Percentiles rank a stretch among this genome's conserved stretches.
These are phyloP conservation scores for Lyophyllum decastes DNA, from an alignment of 768 basidiomycete species.

Conservation along the genomic window DNA sequence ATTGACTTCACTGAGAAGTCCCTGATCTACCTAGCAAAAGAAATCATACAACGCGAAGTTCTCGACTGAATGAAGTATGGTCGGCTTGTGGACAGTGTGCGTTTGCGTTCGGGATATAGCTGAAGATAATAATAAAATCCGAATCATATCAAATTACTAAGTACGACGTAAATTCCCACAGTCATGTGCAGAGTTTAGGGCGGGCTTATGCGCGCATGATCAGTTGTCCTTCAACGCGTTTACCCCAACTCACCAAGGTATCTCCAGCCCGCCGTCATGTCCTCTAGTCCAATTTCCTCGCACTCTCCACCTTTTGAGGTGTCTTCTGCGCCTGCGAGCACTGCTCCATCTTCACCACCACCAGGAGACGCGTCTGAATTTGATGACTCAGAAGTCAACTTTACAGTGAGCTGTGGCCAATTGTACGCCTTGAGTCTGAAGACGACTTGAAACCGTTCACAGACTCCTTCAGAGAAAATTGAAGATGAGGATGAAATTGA, in stretches of 20 bases:
- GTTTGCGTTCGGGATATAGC: too few species aligned
- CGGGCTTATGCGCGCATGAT: conserved; percentile 13
- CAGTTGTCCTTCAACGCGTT: conserved; percentile 18
- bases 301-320: conserved; percentile 17
- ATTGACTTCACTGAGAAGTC: too few species aligned
- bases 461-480: conserved; percentile 4
- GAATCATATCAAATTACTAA: not conserved
- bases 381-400: conserved; percentile 13
- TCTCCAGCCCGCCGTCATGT: conserved; percentile 14
- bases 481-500: conserved; percentile 10
- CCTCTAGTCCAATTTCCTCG: conserved; percentile 21
- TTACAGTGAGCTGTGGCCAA: conserved; percentile 5
- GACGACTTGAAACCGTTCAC: not conserved
- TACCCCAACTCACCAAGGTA: conserved; percentile 5
- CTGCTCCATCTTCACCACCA: conserved; percentile 23
- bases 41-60: too few species aligned
- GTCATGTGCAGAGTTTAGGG: conserved; percentile 15
- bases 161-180: not conserved
- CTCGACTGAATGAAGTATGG: too few species aligned
- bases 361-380: conserved; percentile 18
- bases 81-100: too few species aligned
- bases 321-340: conserved; percentile 21
- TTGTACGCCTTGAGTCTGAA: not conserved
- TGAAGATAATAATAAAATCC: too few species aligned
- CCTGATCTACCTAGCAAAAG: too few species aligned